A percentile compares a stretch with the other conserved stretches of the same genome.
These are phyloP conservation scores for Teunomyces cretensis DNA, from an alignment of 805 yeast genomes.

Conservation along the genomic window DNA sequence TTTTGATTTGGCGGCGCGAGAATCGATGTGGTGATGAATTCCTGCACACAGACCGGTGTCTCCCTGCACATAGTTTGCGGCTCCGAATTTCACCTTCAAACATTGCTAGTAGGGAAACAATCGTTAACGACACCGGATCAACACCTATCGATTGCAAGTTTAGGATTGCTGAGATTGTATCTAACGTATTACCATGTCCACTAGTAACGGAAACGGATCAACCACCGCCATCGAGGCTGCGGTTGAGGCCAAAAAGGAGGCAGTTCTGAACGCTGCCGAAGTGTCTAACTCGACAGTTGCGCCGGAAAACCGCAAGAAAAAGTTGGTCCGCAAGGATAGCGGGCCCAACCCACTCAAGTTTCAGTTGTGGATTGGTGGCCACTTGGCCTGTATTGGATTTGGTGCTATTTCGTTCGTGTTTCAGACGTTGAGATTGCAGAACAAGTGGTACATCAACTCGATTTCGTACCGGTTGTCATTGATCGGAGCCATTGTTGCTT, in stretches of 20 bases:
- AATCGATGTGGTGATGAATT: background rate
- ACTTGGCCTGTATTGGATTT: conserved; percentile 42
- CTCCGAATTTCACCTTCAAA: background rate
- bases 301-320: conserved; percentile 16
- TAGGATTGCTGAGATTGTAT: background rate
- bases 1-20: no score
- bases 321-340: conserved; percentile 28
- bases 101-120: background rate
- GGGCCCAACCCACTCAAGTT: conserved; percentile 42
- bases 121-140: background rate
- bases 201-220: background rate
- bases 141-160: no score
- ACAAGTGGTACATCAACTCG: conserved; percentile 44
- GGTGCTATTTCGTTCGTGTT: conserved; percentile 41
- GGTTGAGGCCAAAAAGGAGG: conserved; percentile 9
- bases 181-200: background rate
- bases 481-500: conserved; percentile 54
- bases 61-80: no score
- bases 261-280: conserved; percentile 1
- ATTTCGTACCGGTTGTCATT: conserved; percentile 55
- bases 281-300: conserved; percentile 8
- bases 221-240: background rate
- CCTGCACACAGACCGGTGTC: conserved; percentile 1
- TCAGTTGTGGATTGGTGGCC: conserved; percentile 59
- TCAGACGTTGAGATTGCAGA: conserved; percentile 40